These are phyloP conservation scores for Camptophora hylomeconis DNA, from an alignment of 2,329 filamentous ascomycete species.

Conservation along the genomic window DNA sequence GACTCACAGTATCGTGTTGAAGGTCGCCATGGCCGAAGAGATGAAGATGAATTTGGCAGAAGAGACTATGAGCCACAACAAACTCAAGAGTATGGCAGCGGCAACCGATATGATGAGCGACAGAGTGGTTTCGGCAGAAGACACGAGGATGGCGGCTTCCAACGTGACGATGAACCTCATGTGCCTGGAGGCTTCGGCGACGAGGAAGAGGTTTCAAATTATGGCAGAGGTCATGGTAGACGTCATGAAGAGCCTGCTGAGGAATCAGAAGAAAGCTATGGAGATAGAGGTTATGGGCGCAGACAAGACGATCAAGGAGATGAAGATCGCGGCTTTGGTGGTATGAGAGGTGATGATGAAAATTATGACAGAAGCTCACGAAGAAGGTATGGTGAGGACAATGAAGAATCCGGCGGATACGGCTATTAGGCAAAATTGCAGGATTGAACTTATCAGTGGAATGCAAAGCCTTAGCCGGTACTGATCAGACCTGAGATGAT, in stretches of 20 bases:
- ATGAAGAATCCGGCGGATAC: conserved; percentile 1
- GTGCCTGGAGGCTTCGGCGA: conserved; percentile 3
- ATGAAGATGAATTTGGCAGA: conserved; percentile 4
- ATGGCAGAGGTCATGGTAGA: conserved; percentile 5
- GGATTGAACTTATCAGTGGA: background rate
- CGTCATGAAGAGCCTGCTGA: conserved; percentile 7
- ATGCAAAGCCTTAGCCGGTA: too few relatives aligned
- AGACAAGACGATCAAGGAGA: background rate
- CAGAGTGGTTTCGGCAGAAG: background rate
- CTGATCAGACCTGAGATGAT: too few relatives aligned
- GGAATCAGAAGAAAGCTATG: conserved; percentile 11
- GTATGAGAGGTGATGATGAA: conserved; percentile 3
- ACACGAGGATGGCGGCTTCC: too few relatives aligned
- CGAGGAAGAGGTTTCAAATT: conserved; percentile 5
- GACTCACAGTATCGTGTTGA: too few relatives aligned
- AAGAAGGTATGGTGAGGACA: conserved; percentile 3
- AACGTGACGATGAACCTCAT: background rate
- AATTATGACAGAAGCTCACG: conserved; percentile 5
- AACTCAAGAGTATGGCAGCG: background rate
- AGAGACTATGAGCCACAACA: conserved; percentile 4
- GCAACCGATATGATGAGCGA: background rate
- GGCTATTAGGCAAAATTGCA: conserved; percentile 2
- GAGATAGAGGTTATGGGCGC: conserved; percentile 1
- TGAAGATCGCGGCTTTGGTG: conserved; percentile 1
- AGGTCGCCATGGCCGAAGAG: conserved; percentile 1